These are phyloP conservation scores for Leishmania arabica DNA, from an alignment of 208 protist genomes.

Conservation along the genomic window DNA sequence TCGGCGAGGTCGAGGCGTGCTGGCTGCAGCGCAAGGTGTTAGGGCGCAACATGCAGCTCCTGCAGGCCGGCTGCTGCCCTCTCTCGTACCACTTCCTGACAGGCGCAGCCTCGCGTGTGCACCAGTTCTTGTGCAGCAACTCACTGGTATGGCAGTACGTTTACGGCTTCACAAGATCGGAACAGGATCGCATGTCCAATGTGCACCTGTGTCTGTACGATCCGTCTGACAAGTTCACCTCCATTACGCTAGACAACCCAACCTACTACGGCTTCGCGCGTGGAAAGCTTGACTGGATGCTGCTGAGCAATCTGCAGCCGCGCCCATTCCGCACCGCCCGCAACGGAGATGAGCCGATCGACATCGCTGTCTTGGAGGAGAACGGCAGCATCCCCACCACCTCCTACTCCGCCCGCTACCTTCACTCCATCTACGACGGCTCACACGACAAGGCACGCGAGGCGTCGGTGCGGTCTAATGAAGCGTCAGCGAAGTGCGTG, in stretches of 20 bases:
- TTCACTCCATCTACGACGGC: conserved; percentile 23
- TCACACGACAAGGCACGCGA: conserved; percentile 16
- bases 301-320: conserved; percentile 66
- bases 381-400: conserved; percentile 27
- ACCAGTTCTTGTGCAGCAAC: conserved; percentile 56
- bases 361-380: conserved; percentile 33
- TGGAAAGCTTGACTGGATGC: conserved; percentile 80
- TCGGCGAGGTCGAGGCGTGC: conserved; percentile 75
- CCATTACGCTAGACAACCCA: conserved; percentile 64
- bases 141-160: conserved; percentile 50
- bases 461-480: conserved; percentile 7
- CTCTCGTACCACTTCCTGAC: conserved; percentile 58
- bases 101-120: conserved; percentile 35
- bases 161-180: conserved; percentile 60
- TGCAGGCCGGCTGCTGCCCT: conserved; percentile 53
- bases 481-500: conserved; percentile 17
- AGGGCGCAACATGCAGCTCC: conserved; percentile 41
- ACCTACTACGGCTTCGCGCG: conserved; percentile 61
- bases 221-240: conserved; percentile 61
- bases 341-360: conserved; percentile 29
- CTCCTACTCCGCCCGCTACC: conserved; percentile 26
- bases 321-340: conserved; percentile 21
- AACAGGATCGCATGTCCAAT: conserved; percentile 46
- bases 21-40: conserved; percentile 84
- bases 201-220: conserved; percentile 70